Base-by-base conservation (phyloP, 106 monocot genomes). In the Alisma plantagoaquatica region DNA sequence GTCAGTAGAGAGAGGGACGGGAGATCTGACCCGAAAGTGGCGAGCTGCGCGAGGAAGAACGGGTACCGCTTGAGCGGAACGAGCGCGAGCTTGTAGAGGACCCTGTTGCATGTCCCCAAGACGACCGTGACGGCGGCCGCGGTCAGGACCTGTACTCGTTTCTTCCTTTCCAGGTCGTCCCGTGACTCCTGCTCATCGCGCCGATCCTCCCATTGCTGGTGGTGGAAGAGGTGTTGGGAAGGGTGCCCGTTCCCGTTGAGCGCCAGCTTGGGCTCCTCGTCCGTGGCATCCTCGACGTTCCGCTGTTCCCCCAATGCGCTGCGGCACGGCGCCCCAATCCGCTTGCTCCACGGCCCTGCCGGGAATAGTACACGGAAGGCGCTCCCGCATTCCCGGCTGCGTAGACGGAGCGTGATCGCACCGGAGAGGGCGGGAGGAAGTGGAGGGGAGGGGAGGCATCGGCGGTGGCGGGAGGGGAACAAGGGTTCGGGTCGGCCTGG, bases 11-110 rank as follows among this genome's bases (percentile, higher is more conserved):
- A 44, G 31, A 1, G 16, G 35, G 23, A 22, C 0, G 1, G 23
- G 19, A 2, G 15, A 8, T 52, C 61, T 27, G 17, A 93, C 93
- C 93, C 93, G 62, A 93, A 64, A 41, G 93, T 93, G 64, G 93
- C 75, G 63, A 93, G 42, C 72, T 87, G 93, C 5, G 93, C 87
- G 33, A 93, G 87, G 67, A 93, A 93, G 80, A 93, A 93, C 20
- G 93, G 93, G 59, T 93, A 80, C 0, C 77, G 52, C 54, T 75
- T 83, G 30, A 93, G 75, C 1, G 93, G 93, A 16, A 93, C 75
- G 45, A 93, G 75, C 15, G 93, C 93, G 31, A 93, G 75, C 65
- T 93, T 93, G 56, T 93, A 77, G 2, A 93, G 65, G 35, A 93
- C 83, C 20, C 93, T 57, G 46, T 93, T 93, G 60, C 65, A 83